Base-by-base conservation (phyloP, 345 rosid species). In the Bruguiera sexangula region DNA sequence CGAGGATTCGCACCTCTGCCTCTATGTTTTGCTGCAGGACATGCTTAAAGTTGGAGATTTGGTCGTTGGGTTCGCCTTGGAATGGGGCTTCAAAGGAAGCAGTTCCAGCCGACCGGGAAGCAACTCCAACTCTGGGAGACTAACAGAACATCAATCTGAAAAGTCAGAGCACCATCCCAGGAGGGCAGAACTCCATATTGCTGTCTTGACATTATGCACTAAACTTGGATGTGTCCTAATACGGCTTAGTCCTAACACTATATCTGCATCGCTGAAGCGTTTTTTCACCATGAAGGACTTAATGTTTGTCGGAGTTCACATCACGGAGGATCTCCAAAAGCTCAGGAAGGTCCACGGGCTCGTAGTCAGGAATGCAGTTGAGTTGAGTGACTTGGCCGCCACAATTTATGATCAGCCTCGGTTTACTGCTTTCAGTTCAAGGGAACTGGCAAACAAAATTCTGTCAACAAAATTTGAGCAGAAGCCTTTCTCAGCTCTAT, bases 1-100 rank as follows among this genome's bases (percentile, higher is more conserved):
- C 3, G 80, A 67, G 24, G 76, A 76, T 20, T 67, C 76, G 2
- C 73, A 76, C 21, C 76, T 76, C 5, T 76, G 76, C 65, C 80
- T 77, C 57, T 72, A 77, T 9, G 56, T 72, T 18, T 27, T 77
- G 6, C 62, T 77, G 30, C 80, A 77, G 29, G 80, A 77, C 67
- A 72, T 72, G 80, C 59, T 77, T 1, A 72, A 72, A 68, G 70
- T 43, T 8, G 77, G 80, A 0, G 80, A 77, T 11, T 68, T 68
- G 64, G 70, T 77, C 1, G 80, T 77, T 6, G 80, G 77, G 3
- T 60, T 70, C 29, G 79, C 60, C 59, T 61, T 65, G 37, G 79
- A 75, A 26, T 75, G 79, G 79, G 79, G 79, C 0, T 70, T 70
- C 67, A 76, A 66, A 39, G 67, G 75, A 5, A 6, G 21, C 20